phyloP scores from a whole-genome alignment of 768 basidiomycete species.

The Asterophora lycoperdoides region DNA sequence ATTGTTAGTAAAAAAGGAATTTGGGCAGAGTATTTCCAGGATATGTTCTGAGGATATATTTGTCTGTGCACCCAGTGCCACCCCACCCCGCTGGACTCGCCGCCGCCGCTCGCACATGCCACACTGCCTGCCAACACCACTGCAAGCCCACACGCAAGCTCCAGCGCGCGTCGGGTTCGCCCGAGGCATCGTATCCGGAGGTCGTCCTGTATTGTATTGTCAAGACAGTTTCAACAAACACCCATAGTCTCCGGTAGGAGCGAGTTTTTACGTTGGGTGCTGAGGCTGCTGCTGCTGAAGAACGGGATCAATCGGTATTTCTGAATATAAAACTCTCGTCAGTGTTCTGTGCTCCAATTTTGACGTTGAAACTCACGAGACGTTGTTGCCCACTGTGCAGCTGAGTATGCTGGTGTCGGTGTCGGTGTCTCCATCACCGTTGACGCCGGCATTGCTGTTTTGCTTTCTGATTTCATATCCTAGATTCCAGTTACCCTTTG shows the following conservation, averaged over 20 bases:
- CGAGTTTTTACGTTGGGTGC: constrained; percentile 36
- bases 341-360: background rate
- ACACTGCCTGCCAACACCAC: too few relatives aligned
- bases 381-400: constrained; percentile 29
- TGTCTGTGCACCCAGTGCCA: too few relatives aligned
- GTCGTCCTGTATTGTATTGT: constrained; percentile 39
- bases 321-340: constrained; percentile 24
- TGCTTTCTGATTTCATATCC: constrained; percentile 41
- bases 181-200: too few relatives aligned
- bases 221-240: constrained; percentile 17
- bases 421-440: constrained; percentile 25
- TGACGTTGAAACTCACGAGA: constrained; percentile 20
- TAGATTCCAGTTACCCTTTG: too few relatives aligned
- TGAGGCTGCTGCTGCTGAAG: constrained; percentile 59
- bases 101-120: too few relatives aligned
- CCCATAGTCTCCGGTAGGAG: constrained; percentile 17
- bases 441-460: constrained; percentile 18
- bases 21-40: too few relatives aligned
- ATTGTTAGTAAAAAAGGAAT: too few relatives aligned
- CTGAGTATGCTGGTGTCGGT: constrained; percentile 24
- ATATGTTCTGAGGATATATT: too few relatives aligned
- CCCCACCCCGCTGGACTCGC: too few relatives aligned
- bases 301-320: constrained; percentile 66
- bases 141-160: too few relatives aligned
- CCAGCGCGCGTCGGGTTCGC: too few relatives aligned